A percentile compares a stretch with the other conserved stretches of the same genome.
Conservation (phyloP, 2,329 filamentous ascomycete species). For the Zarea fungicola region DNA sequence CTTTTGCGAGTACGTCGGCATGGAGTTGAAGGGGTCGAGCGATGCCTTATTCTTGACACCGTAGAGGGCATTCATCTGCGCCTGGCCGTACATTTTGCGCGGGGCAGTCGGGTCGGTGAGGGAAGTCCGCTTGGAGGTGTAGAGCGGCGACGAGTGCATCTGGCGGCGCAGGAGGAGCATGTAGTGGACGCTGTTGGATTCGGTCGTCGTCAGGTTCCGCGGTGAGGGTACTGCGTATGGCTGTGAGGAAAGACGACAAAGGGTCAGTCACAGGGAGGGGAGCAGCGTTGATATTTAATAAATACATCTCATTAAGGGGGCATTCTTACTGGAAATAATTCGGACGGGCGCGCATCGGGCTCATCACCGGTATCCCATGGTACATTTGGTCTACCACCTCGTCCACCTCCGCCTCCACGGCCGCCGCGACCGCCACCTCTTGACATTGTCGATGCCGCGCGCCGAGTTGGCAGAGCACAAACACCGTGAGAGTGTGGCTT, state of each 20-base stretch:
- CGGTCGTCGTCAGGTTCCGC: conserved; percentile 37
- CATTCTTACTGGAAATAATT: conserved; percentile 51
- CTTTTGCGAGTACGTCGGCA: conserved; percentile 53
- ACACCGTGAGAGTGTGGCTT: too few species aligned
- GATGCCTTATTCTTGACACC: conserved; percentile 50
- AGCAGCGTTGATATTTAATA: background rate
- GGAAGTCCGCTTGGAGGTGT: conserved; percentile 48
- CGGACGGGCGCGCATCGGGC: conserved; percentile 51
- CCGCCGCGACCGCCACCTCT: conserved; percentile 48
- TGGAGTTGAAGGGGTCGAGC: conserved; percentile 52
- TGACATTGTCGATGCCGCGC: conserved; percentile 48
- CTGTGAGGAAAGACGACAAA: conserved; percentile 26
- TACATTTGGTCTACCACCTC: conserved; percentile 41
- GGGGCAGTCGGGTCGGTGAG: conserved; percentile 35
- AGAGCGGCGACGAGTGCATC: conserved; percentile 49
- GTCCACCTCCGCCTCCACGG: conserved; percentile 45
- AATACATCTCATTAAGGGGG: background rate
- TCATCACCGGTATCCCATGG: conserved; percentile 51
- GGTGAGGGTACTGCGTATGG: conserved; percentile 45
- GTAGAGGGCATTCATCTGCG: conserved; percentile 54
- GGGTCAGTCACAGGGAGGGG: background rate
- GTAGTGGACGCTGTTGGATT: conserved; percentile 43
- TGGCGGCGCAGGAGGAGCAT: conserved; percentile 54
- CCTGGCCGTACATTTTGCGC: conserved; percentile 47
- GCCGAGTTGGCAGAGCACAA: too few species aligned